Base-by-base conservation (phyloP, 2,329 filamentous ascomycete genomes). In the Hirsutella thompsonii region DNA sequence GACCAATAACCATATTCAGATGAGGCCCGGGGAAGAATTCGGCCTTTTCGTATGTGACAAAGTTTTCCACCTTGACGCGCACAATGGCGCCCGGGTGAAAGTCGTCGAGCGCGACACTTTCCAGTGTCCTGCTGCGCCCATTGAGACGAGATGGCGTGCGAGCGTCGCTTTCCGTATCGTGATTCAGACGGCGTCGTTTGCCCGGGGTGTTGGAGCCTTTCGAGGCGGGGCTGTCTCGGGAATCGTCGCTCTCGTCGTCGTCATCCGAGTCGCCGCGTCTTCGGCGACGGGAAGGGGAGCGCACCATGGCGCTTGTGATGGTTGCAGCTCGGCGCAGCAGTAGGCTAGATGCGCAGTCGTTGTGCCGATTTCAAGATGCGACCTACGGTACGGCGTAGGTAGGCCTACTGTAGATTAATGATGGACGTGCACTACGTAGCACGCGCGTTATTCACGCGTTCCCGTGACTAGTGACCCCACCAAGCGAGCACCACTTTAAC, bases 1-100 rank as follows among this genome's bases (percentile, higher is more conserved):
- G 92, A 0, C 92, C 92, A 51, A 98, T 94, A 40, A 98, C 81
- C 90, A 98, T 96, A 58, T 98, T 98, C 54, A 98, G 62, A 56
- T 85, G 90, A 1, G 92, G 90, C 0, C 92, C 92, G 11, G 88
- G 87, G 44, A 82, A 77, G 60, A 96, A 95, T 49, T 94, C 89
- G 42, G 88, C 90, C 40, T 81, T 79, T 38, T 85, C 88, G 62
- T 98, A 98, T 0, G 92, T 98, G 42, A 98, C 87, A 52, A 98
- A 98, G 60, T 96, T 85, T 38, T 73, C 75, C 36, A 96, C 72
- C 50, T 79, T 82, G 37, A 98, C 87, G 29, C 89, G 78, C 38
- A 95, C 79, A 50, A 98, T 93, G 9, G 92, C 82, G 10, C 92
- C 92, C 3, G 88, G 79, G 47, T 84, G 73, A 46, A 72, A 77